These are phyloP conservation scores for Boletus reticuloceps DNA, from an alignment of 768 basidiomycete genomes.

Conservation along the genomic window DNA sequence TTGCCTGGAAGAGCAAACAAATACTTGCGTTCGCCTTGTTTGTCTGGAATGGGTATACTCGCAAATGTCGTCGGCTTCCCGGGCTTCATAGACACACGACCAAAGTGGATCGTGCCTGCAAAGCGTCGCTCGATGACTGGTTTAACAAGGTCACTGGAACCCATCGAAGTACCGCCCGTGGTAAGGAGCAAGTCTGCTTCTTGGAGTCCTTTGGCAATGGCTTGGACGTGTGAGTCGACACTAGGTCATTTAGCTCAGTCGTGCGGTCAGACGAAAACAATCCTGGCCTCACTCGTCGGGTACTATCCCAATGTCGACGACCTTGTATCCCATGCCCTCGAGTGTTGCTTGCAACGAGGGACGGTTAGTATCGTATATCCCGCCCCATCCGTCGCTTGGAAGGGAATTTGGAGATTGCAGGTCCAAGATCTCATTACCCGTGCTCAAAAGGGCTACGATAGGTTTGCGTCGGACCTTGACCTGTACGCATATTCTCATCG, in stretches of 20 bases:
- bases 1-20: conserved; percentile 88
- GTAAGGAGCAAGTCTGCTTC: conserved; percentile 74
- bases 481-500: conserved; percentile 34
- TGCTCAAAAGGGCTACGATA: conserved; percentile 76
- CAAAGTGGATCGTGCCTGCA: conserved; percentile 78
- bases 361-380: conserved; percentile 84
- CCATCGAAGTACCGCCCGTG: conserved; percentile 93
- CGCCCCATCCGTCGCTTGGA: conserved; percentile 52
- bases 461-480: conserved; percentile 71
- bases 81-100: conserved; percentile 77
- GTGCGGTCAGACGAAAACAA: not conserved
- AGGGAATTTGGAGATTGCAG: conserved; percentile 43
- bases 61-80: conserved; percentile 94
- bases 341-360: conserved; percentile 73
- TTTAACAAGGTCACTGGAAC: conserved; percentile 81
- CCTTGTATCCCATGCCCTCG: conserved; percentile 70
- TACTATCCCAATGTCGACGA: conserved; percentile 80
- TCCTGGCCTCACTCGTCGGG: conserved; percentile 56
- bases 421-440: conserved; percentile 80
- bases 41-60: conserved; percentile 50
- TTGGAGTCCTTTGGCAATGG: conserved; percentile 55
- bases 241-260: conserved; percentile 32
- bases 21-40: conserved; percentile 45
- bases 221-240: conserved; percentile 53
- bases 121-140: conserved; percentile 83